Percentiles rank a stretch among this genome's conserved stretches.
phyloP scores from a whole-genome alignment of 345 rosid species.

The Rhizophora apiculata region DNA sequence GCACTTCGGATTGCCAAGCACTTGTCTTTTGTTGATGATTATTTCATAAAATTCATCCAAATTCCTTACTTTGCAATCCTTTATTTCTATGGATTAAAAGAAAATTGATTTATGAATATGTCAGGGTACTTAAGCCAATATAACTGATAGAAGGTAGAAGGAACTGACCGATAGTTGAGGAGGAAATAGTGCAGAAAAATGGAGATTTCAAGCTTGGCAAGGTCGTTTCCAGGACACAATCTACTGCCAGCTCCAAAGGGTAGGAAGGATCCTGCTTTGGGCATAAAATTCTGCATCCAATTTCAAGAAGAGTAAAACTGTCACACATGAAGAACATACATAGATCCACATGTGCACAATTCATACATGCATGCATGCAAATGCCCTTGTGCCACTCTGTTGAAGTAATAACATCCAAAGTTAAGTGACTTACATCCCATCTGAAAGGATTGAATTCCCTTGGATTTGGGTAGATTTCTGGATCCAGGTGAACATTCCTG shows the following conservation, averaged over 20 bases:
- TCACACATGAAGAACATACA: too few relatives aligned
- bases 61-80: too few relatives aligned
- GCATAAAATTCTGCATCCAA: conserved; percentile 37
- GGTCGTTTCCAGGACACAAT: conserved; percentile 87
- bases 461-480: conserved; percentile 61
- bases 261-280: conserved; percentile 68
- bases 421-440: conserved; percentile 68
- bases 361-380: too few relatives aligned
- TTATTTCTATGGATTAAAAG: too few relatives aligned
- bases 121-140: too few relatives aligned
- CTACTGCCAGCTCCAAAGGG: conserved; percentile 85
- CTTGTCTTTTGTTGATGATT: too few relatives aligned
- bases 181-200: conserved; percentile 81
- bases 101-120: not conserved
- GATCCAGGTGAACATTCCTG: conserved; percentile 64
- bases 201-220: conserved; percentile 76
- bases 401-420: not conserved
- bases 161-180: conserved; percentile 53
- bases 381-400: too few relatives aligned
- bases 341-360: not conserved
- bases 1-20: too few relatives aligned
- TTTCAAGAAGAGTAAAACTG: not conserved
- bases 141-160: not conserved
- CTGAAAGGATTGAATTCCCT: conserved; percentile 69
- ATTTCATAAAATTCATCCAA: not conserved